These are phyloP conservation scores for Sphagnum magellanicum DNA, from an alignment of 228 moss, liverwort and hornwort species.

Conservation along the genomic window DNA sequence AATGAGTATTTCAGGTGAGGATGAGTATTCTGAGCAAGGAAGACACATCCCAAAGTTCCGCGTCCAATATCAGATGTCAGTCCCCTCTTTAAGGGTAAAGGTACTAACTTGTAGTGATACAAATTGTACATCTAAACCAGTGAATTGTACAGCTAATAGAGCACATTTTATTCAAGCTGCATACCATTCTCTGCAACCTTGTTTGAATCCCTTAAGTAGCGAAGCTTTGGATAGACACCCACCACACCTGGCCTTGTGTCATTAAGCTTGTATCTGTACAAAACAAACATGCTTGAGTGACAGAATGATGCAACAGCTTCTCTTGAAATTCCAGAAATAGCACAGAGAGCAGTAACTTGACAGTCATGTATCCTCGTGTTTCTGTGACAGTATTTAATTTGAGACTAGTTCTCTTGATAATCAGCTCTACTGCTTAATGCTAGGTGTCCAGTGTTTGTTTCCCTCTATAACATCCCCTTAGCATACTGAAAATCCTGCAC, in stretches of 20 bases:
- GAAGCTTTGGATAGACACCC: constrained; percentile 71
- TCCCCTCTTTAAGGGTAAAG: too few species aligned
- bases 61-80: too few species aligned
- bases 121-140: too few species aligned
- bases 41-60: too few species aligned
- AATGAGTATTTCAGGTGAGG: too few species aligned
- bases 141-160: too few species aligned
- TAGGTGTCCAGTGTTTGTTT: not conserved
- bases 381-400: not conserved
- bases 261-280: constrained; percentile 67
- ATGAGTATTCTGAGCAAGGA: too few species aligned
- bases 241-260: constrained; percentile 66
- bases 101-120: too few species aligned
- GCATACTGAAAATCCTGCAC: too few species aligned
- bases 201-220: constrained; percentile 11
- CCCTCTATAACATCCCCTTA: too few species aligned
- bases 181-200: too few species aligned
- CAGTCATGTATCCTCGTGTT: not conserved
- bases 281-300: not conserved
- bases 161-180: too few species aligned
- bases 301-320: not conserved
- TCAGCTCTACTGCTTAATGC: not conserved
- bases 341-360: not conserved
- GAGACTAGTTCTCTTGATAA: not conserved
- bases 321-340: not conserved